Evolutionary conservation across 2,329 filamentous ascomycete species (phyloP).

Genomic region (Colletotrichum gigasporum): DNA sequence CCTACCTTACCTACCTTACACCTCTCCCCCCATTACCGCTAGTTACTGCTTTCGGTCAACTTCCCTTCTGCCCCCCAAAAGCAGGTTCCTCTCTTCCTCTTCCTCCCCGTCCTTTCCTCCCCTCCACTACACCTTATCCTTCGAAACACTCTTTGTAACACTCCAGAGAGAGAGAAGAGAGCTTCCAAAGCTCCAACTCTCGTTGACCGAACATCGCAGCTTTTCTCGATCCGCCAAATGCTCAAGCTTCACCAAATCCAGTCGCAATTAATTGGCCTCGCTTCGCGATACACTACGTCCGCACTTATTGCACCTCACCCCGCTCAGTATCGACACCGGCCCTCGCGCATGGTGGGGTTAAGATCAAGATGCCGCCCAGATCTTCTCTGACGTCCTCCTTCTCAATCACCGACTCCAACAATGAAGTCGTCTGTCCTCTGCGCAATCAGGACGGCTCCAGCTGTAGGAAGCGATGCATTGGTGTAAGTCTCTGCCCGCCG

Average conservation of each 20-base stretch:
- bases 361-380: constrained; percentile 92
- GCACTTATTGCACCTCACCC: constrained; percentile 41
- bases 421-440: constrained; percentile 96
- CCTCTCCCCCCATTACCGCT: constrained; percentile 25
- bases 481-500: constrained; percentile 73
- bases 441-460: constrained; percentile 95
- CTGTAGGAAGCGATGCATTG: constrained; percentile 97
- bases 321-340: constrained; percentile 46
- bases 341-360: constrained; percentile 64
- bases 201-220: constrained; percentile 19
- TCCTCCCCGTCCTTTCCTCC: constrained; percentile 34
- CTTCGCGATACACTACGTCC: constrained; percentile 25
- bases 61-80: constrained; percentile 32
- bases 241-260: constrained; percentile 31
- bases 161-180: constrained; percentile 26
- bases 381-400: constrained; percentile 89
- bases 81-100: constrained; percentile 34
- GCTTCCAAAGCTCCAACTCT: constrained; percentile 30
- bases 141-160: constrained; percentile 42
- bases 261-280: constrained; percentile 44
- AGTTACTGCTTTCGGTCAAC: constrained; percentile 33
- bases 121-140: constrained; percentile 31
- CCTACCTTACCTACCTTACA: neutral
- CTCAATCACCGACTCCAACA: constrained; percentile 89
- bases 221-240: constrained; percentile 22